phyloP scores from a whole-genome alignment of 345 rosid species.

The Populus alba region DNA sequence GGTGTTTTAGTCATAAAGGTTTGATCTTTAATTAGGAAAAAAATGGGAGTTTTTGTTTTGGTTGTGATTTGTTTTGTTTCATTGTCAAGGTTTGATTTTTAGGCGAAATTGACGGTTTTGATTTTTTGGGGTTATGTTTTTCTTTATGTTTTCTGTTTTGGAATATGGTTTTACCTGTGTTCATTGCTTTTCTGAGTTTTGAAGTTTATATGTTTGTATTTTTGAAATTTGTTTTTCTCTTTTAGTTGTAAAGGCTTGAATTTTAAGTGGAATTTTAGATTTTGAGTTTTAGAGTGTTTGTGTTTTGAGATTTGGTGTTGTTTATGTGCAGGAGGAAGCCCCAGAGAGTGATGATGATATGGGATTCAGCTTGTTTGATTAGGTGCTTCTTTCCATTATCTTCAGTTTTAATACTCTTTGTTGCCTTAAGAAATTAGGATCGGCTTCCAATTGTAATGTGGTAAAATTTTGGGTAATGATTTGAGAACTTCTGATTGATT shows the following conservation, averaged over 20 bases:
- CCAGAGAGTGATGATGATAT: constrained; percentile 31
- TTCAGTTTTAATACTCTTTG: neutral
- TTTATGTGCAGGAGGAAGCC: constrained; percentile 21
- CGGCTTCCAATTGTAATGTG: neutral
- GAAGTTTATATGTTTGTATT: neutral
- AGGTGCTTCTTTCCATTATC: neutral
- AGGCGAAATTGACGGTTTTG: neutral
- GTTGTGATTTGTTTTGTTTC: neutral
- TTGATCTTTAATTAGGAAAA: too few species aligned
- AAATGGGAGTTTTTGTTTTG: neutral
- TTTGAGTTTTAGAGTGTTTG: too few species aligned
- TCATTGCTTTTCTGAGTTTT: neutral
- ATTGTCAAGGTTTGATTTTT: neutral
- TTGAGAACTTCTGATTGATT: neutral
- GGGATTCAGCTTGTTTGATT: constrained; percentile 33
- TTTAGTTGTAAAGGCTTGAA: neutral
- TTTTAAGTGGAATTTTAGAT: neutral
- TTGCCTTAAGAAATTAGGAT: neutral
- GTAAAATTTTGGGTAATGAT: neutral
- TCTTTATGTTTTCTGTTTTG: too few species aligned
- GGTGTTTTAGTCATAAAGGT: neutral
- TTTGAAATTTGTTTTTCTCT: neutral
- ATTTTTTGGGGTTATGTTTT: neutral
- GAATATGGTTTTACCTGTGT: too few species aligned
- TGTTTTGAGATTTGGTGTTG: neutral